A percentile compares a stretch with the other conserved stretches of the same genome.
These are phyloP conservation scores for Arachis stenosperma DNA, from an alignment of 306 rosid genomes.

Conservation along the genomic window DNA sequence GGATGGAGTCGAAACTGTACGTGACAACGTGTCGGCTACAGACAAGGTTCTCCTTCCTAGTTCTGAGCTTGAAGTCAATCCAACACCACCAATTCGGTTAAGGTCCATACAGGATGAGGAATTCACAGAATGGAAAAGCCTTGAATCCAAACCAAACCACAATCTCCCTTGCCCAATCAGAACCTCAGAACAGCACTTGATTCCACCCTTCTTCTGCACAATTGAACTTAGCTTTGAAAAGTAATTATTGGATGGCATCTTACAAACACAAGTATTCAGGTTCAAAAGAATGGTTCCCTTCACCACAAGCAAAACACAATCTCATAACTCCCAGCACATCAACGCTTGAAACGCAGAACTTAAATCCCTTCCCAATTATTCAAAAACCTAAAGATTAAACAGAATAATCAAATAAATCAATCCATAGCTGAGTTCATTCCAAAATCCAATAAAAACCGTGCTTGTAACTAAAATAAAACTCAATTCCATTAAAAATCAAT, in stretches of 20 bases:
- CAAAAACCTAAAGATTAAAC: conserved; percentile 45
- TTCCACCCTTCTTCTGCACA: conserved; percentile 60
- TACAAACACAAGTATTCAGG: conserved; percentile 47
- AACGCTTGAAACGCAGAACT: conserved; percentile 19
- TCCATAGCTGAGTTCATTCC: background rate
- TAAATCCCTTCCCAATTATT: conserved; percentile 27
- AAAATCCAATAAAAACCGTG: background rate
- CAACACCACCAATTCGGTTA: conserved; percentile 36
- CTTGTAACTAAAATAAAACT: background rate
- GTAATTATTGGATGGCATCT: conserved; percentile 75
- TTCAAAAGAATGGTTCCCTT: conserved; percentile 38
- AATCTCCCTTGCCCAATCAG: conserved; percentile 68
- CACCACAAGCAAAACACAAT: conserved; percentile 47
- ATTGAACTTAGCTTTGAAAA: conserved; percentile 59
- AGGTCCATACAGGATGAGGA: conserved; percentile 50
- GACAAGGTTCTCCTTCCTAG: conserved; percentile 58
- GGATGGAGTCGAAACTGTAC: conserved; percentile 72
- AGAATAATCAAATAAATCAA: background rate
- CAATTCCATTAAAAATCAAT: background rate
- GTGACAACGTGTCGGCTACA: conserved; percentile 70
- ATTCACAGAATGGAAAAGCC: conserved; percentile 51
- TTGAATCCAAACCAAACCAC: conserved; percentile 60
- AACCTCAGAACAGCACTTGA: conserved; percentile 54
- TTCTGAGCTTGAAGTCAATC: conserved; percentile 58
- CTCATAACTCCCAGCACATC: conserved; percentile 70